Evolutionary conservation across 2,329 filamentous ascomycete species (phyloP).

Genomic region (Periglandula ipomoeae): DNA sequence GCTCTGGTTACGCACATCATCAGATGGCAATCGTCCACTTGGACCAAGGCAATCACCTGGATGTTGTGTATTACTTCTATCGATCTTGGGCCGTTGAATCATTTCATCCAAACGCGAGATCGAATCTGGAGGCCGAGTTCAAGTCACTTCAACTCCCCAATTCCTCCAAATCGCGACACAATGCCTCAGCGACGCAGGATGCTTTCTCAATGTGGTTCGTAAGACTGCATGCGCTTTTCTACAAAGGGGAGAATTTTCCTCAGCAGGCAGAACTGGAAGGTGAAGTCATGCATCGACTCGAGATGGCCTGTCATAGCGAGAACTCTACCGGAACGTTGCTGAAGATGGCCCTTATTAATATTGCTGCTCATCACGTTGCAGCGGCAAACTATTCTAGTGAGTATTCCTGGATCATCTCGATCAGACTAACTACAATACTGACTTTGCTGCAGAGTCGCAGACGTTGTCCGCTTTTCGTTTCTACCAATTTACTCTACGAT

Average conservation of each 20-base stretch:
- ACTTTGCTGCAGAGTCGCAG: conserved; percentile 31
- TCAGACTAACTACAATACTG: not conserved
- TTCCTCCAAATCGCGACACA: conserved; percentile 23
- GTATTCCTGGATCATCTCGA: conserved; percentile 11
- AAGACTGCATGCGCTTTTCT: conserved; percentile 76
- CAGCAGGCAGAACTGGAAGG: conserved; percentile 75
- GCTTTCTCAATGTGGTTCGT: conserved; percentile 75
- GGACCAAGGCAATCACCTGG: conserved; percentile 68
- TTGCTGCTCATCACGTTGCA: conserved; percentile 72
- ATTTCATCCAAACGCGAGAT: conserved; percentile 64
- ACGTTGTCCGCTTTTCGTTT: conserved; percentile 35
- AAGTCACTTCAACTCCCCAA: conserved; percentile 37
- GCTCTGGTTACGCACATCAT: conserved; percentile 76
- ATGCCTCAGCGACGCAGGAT: conserved; percentile 44
- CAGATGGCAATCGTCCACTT: conserved; percentile 82
- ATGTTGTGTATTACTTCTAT: conserved; percentile 84
- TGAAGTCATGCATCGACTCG: conserved; percentile 72
- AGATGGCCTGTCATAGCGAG: conserved; percentile 61
- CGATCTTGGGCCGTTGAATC: conserved; percentile 66
- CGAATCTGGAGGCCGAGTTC: conserved; percentile 76
- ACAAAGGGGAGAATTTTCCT: conserved; percentile 64
- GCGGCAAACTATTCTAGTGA: conserved; percentile 23
- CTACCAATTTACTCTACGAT: conserved; percentile 58
- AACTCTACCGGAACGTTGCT: conserved; percentile 56
- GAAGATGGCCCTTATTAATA: conserved; percentile 78